These are phyloP conservation scores for Prunus mongolica DNA, from an alignment of 306 rosid species.

Conservation along the genomic window DNA sequence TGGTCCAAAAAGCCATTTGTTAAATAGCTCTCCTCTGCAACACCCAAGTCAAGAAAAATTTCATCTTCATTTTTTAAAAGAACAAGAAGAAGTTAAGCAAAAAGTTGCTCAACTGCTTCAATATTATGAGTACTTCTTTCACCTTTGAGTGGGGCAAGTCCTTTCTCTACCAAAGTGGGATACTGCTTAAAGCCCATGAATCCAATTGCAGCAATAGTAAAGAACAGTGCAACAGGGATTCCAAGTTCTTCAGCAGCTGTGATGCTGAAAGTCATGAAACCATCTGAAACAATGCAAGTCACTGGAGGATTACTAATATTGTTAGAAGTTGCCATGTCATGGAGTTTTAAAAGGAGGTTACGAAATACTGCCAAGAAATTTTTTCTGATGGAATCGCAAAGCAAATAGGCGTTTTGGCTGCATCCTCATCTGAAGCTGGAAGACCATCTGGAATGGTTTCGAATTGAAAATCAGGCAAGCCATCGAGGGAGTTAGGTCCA, in stretches of 20 bases:
- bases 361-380: not conserved
- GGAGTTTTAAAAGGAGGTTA: not conserved
- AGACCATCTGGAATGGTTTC: too few species aligned
- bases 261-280: not conserved
- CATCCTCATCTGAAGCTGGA: too few species aligned
- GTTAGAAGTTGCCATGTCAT: not conserved
- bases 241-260: slow-evolving; percentile 6
- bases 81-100: not conserved
- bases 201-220: not conserved
- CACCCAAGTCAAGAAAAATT: not conserved
- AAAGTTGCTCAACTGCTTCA: not conserved
- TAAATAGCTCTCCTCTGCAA: slow-evolving; percentile 1
- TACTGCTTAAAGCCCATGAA: not conserved
- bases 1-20: not conserved
- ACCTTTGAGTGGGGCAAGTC: slow-evolving; percentile 12
- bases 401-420: not conserved
- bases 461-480: not conserved
- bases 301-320: too few species aligned
- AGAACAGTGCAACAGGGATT: not conserved
- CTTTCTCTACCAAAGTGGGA: slow-evolving; percentile 11
- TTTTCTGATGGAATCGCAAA: not conserved
- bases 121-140: not conserved
- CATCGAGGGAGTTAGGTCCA: not conserved
- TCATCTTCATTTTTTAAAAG: not conserved
- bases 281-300: not conserved